Percentiles rank a stretch among this genome's conserved stretches.
These are phyloP conservation scores for Lactarius trivialis DNA, from an alignment of 768 basidiomycete genomes.

Conservation along the genomic window DNA sequence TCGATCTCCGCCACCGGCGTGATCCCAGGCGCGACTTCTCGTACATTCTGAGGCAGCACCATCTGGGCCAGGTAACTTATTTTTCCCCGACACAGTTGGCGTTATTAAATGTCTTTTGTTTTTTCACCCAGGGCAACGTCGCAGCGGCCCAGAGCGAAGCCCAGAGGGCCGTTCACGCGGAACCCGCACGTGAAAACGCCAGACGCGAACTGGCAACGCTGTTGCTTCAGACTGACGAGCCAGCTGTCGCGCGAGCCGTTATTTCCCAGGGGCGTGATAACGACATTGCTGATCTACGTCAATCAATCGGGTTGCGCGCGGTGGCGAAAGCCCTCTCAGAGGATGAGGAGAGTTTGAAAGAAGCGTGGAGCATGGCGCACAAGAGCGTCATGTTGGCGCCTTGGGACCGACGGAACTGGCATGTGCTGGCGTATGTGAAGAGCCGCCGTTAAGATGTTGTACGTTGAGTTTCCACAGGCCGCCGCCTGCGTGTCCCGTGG, in stretches of 20 bases:
- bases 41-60: constrained; percentile 64
- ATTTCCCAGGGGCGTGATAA: constrained; percentile 32
- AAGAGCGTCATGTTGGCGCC: constrained; percentile 59
- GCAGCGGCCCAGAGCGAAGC: constrained; percentile 29
- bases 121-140: constrained; percentile 38
- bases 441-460: neutral
- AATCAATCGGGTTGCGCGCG: constrained; percentile 45
- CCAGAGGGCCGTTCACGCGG: constrained; percentile 50
- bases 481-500: neutral
- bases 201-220: constrained; percentile 52
- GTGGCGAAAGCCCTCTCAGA: constrained; percentile 32
- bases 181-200: constrained; percentile 45
- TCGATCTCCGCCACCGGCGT: constrained; percentile 55
- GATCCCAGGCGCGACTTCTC: constrained; percentile 68
- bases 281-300: constrained; percentile 34
- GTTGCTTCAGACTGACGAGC: constrained; percentile 42
- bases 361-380: constrained; percentile 45
- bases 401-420: constrained; percentile 48
- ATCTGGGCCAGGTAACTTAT: constrained; percentile 68
- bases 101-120: neutral
- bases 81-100: no score
- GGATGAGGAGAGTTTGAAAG: constrained; percentile 20
- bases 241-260: constrained; percentile 40
- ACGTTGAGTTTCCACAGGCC: neutral
- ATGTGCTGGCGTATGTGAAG: constrained; percentile 49